Base-by-base conservation (phyloP, 129 eudicot genomes). In the Escallonia rubra region DNA sequence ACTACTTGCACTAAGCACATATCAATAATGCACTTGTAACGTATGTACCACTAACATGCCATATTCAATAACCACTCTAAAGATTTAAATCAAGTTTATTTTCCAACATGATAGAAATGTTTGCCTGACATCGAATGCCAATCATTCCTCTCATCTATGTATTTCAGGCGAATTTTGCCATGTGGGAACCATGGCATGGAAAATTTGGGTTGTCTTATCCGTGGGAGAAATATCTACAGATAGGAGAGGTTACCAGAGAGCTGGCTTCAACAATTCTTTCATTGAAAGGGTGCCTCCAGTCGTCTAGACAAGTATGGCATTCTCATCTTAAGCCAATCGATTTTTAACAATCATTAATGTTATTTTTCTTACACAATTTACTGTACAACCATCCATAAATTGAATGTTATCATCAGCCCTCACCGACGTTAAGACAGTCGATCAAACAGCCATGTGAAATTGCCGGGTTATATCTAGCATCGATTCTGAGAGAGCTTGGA, bases 121-220 rank as follows among this genome's bases (percentile, higher is more conserved):
- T 23, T 23, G 34, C 34, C 1, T 23, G 34, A 23, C 34, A 23
- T 23, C 34, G 34, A 23, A 23, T 23, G 1, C 0, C 34, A 23
- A 23, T 23, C 34, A 23, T 23, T 23, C 34, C 34, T 23, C 1
- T 23, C 7, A 4, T 48, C 3, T 12, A 53, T 48, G n/a, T 51
- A 46, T 55, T 73, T 78, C 64, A 87, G 96, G 93, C 96, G 46
- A 87, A 91, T 74, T 81, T 74, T 38, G 96, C 97, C 58, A 85
- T 65, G 67, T 91, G 97, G 97, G 97, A 91, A 79, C 97, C 96
- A 4, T 87, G 97, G 97, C 97, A 91, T 72, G 96, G 97, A 46
- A 91, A 81, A 59, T 91, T 91, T 67, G 96, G 97, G 56, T 57
- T 85, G 0, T 54, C 53, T 43, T 77, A 91, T 85, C 97, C 97